Conservation (phyloP, 805 yeast species). For the Kodamaea lidongshanica region DNA sequence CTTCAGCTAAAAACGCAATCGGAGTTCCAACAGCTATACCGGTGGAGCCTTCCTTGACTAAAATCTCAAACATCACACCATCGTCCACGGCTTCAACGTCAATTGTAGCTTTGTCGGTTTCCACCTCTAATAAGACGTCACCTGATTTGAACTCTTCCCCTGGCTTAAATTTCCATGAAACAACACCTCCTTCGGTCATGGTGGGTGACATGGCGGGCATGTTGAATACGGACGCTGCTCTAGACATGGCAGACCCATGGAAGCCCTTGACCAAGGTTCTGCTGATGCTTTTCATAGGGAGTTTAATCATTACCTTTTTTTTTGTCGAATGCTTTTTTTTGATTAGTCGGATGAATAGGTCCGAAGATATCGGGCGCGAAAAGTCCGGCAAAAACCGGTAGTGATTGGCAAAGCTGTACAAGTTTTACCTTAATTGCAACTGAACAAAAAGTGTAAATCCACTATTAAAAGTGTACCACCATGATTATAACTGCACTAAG, state of each 20-base stretch:
- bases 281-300: conserved; percentile 7
- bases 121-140: conserved; percentile 76
- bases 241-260: conserved; percentile 19
- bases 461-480: too few species aligned
- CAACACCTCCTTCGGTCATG: conserved; percentile 92
- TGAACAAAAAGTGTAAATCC: too few species aligned
- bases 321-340: conserved; percentile 4
- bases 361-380: conserved; percentile 3
- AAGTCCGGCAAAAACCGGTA: not conserved
- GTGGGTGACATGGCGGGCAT: conserved; percentile 99
- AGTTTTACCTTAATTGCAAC: too few species aligned
- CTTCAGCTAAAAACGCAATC: conserved; percentile 85
- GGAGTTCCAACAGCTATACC: conserved; percentile 82
- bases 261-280: conserved; percentile 20
- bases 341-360: conserved; percentile 1
- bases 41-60: conserved; percentile 64
- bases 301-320: conserved; percentile 9
- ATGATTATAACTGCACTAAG: too few species aligned
- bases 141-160: conserved; percentile 74
- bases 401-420: too few species aligned
- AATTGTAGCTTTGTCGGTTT: conserved; percentile 78
- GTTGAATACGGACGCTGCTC: conserved; percentile 48
- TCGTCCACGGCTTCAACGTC: conserved; percentile 90
- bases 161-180: conserved; percentile 75
- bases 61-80: conserved; percentile 77